phyloP scores from a whole-genome alignment of 441 rosid genomes.

The Adansonia rubrostipa region DNA sequence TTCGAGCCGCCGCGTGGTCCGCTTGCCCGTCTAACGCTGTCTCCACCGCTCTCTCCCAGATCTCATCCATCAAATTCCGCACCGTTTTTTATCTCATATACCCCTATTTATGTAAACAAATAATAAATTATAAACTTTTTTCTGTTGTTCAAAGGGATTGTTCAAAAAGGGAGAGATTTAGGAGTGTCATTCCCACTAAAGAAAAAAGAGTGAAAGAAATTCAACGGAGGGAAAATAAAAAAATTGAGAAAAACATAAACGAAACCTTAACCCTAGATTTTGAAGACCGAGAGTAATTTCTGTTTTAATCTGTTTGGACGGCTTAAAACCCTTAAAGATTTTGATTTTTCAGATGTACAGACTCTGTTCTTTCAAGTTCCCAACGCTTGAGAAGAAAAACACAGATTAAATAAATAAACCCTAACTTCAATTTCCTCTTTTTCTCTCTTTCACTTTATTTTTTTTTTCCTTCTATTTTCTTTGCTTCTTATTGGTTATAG shows the following conservation, averaged over 20 bases:
- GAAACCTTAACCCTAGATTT: constrained; percentile 21
- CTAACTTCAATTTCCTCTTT: constrained; percentile 22
- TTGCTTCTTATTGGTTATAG: constrained; percentile 27
- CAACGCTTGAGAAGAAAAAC: not conserved
- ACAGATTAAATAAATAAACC: constrained; percentile 9
- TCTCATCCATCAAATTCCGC: constrained; percentile 64
- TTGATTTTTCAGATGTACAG: constrained; percentile 6
- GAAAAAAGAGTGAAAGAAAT: not conserved
- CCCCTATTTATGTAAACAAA: constrained; percentile 1
- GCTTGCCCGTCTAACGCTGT: constrained; percentile 67
- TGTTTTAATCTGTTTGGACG: not conserved
- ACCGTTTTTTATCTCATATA: constrained; percentile 27
- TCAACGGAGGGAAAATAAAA: not conserved
- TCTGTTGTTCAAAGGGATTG: not conserved
- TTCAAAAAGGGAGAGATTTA: not conserved
- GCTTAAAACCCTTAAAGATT: constrained; percentile 28
- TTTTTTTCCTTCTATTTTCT: not conserved
- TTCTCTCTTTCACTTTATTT: not conserved
- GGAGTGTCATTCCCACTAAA: not conserved
- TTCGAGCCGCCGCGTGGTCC: constrained; percentile 46
- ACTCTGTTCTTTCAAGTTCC: not conserved
- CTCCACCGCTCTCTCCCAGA: constrained; percentile 79
- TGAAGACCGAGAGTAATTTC: not conserved
- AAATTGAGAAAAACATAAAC: not conserved
- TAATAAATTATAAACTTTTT: not conserved